Evolutionary conservation across 164 flowering plant genomes (phyloP), one percentile per base, ranked within the genome.

Genomic region (Umbilicus rupestris): DNA sequence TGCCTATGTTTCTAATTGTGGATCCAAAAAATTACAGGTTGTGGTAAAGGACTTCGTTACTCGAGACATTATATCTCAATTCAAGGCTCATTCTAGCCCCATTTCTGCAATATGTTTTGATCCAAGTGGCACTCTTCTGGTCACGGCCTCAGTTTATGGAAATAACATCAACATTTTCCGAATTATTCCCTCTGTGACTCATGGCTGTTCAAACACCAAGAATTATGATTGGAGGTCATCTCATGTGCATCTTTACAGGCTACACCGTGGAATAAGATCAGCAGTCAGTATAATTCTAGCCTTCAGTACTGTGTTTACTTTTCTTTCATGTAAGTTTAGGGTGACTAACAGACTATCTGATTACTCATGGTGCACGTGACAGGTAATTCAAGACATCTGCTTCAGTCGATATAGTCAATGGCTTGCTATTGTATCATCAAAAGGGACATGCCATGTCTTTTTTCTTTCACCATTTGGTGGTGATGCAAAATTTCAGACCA

Each of bases 341-440:
- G 12, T 66, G 41, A 19, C 55, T 29, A 58, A 41, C 5, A n/a
- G 1, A 22, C 65, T 57, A 22, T 39, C 24, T 45, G 33, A 42
- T 39, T 62, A 7, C 12, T 64, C 1, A 57, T 39, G 52, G 0
- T 67, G 33, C n/a, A 59, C 49, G 47, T 73, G 55, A 65, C 87
- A 94, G 98, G 87, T 89, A 62, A 91, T 94, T 71, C 98, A 88
- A 73, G 98, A 91, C 71, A 91, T 94, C 65, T 81, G 95, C 82
- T 94, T 91, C 77, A 91, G 96, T 77, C 79, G 81, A 67, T 83
- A 80, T 67, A 87, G 98, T 74, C 96, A 89, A 77, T 91, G 98
- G 98, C 69, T 91, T 69, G 88, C 89, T 19, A 81, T 94, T 76
- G 79, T 86, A 70, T 91, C 97, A 63, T 83, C 98, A 35, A 83